Evolutionary conservation across 345 rosid genomes (phyloP).

Genomic region (Raphanus sativus): DNA sequence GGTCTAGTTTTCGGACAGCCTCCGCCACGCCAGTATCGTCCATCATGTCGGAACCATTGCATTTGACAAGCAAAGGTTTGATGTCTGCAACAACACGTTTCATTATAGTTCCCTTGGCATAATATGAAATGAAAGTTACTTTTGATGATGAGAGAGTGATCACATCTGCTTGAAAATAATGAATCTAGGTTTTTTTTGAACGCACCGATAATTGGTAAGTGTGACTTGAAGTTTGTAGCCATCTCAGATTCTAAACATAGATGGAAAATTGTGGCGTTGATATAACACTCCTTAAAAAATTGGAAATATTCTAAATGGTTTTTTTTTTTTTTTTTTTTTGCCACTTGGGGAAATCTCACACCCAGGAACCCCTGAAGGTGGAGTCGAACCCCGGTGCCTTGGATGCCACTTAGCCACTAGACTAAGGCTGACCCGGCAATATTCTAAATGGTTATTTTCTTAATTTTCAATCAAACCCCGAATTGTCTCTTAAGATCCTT

Average conservation of each 20-base stretch:
- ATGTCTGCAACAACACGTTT: slow-evolving; percentile 47
- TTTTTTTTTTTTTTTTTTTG: too few species aligned
- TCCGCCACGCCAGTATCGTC: slow-evolving; percentile 55
- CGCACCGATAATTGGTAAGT: slow-evolving; percentile 24
- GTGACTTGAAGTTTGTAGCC: slow-evolving; percentile 13
- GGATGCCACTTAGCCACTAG: too few species aligned
- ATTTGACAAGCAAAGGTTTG: slow-evolving; percentile 51
- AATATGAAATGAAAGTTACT: background rate
- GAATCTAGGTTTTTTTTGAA: background rate
- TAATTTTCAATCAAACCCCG: background rate
- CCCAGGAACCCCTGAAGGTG: too few species aligned
- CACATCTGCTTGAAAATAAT: background rate
- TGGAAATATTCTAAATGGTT: background rate
- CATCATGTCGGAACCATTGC: slow-evolving; percentile 55
- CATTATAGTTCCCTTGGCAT: background rate
- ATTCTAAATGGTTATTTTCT: background rate
- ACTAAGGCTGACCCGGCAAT: too few species aligned
- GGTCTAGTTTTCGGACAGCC: slow-evolving; percentile 61
- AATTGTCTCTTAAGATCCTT: background rate
- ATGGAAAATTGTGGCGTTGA: background rate
- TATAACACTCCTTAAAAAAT: background rate
- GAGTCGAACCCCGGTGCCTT: too few species aligned
- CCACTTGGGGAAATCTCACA: too few species aligned
- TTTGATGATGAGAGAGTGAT: background rate
- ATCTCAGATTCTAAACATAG: slow-evolving; percentile 1